phyloP scores from a whole-genome alignment of 192 early-diverging fungal species.

The Coemansia sp. region DNA sequence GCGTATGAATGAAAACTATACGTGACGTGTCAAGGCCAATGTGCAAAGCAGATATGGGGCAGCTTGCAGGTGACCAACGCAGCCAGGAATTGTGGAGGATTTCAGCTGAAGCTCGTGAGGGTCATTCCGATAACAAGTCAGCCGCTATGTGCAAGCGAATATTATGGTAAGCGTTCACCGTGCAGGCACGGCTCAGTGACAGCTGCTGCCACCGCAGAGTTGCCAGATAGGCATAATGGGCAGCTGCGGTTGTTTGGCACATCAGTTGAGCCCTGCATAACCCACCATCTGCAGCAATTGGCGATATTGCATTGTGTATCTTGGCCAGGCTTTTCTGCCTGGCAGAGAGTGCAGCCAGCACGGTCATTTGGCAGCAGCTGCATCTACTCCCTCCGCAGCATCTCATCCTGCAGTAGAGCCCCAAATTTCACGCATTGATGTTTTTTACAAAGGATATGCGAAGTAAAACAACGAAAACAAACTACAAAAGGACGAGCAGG shows the following conservation, averaged over 20 bases:
- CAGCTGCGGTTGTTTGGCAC: background rate
- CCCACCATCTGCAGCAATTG: slow-evolving; percentile 5
- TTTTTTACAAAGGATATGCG: slow-evolving; percentile 5
- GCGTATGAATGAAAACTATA: background rate
- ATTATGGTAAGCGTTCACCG: background rate
- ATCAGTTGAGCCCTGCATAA: slow-evolving; percentile 9
- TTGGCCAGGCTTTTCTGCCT: no score
- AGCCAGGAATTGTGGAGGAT: background rate
- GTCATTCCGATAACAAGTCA: slow-evolving; percentile 1
- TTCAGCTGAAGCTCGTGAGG: background rate
- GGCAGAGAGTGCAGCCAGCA: no score
- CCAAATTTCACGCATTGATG: background rate
- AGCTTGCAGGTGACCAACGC: no score
- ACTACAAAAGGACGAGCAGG: slow-evolving; percentile 21
- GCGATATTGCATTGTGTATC: background rate
- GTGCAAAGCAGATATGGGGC: no score
- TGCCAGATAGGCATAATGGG: background rate
- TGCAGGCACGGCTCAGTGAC: no score
- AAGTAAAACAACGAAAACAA: slow-evolving; percentile 10
- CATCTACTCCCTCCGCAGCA: no score
- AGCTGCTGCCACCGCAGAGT: no score
- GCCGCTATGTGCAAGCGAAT: background rate
- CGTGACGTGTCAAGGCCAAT: background rate
- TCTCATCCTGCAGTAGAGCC: background rate
- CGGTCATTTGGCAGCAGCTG: no score